Evolutionary conservation across 2,329 filamentous ascomycete species (phyloP), one percentile per base, ranked within the genome.

Genomic region (Exophiala sp.): DNA sequence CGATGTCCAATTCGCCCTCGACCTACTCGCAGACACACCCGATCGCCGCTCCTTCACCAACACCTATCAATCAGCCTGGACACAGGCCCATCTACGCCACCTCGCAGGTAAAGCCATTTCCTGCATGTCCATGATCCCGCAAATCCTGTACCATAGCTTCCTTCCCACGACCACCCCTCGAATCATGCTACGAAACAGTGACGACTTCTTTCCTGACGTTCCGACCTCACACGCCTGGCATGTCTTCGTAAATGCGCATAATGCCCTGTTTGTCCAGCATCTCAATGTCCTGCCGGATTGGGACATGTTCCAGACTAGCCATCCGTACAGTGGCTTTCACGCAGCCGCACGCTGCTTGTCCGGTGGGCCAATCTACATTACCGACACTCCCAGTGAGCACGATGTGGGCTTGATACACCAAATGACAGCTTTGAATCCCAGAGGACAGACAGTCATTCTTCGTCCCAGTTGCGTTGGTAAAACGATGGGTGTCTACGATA

Each of bases 321-420:
- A 84, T 58, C 70, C 75, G 1, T 95, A 87, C 65, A 86, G 85
- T 0, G 79, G 78, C 0, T 95, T 93, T 64, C 93, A 98, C 60
- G 93, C 88, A 3, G 91, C 93, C 1, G 90, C 89, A 1, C 79
- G 93, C 40, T 95, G 88, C 65, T 75, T 98, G 8, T 90, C 85
- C 41, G 93, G 93, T 7, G 93, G 93, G 0, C 93, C 91, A 0
- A 85, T 98, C 34, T 96, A 94, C 62, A 90, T 98, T 65, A 97
- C 91, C 0, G 93, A 98, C 66, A 78, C 82, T 0, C 91, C 91
- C 0, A 90, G 88, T 0, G 71, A 87, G 52, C 88, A 97, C 65
- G 78, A 95, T 62, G 62, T 89, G 23, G 68, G 76, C 4, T 68
- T 98, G 13, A 85, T 98, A 53, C 69, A 75, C 22, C 83, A 94